Conservation (phyloP, 2,329 filamentous ascomycete species). For the Zymoseptoria pseudotritici region DNA sequence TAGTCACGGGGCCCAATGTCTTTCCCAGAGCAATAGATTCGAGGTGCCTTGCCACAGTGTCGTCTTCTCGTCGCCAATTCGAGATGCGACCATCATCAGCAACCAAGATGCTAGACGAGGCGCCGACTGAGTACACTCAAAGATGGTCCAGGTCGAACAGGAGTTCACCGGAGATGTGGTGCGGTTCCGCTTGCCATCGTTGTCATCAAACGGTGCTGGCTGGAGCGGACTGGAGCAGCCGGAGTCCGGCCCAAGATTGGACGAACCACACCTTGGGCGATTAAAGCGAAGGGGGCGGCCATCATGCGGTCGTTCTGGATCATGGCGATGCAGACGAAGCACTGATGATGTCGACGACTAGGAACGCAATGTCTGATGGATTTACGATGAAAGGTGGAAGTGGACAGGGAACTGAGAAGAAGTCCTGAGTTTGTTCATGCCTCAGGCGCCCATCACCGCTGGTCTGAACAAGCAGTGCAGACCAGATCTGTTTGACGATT, state of each 20-base stretch:
- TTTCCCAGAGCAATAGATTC: too few relatives aligned
- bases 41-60: too few relatives aligned
- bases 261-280: not conserved
- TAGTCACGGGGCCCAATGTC: not conserved
- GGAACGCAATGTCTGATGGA: too few relatives aligned
- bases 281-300: too few relatives aligned
- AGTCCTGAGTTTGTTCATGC: not conserved
- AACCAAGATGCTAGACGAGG: too few relatives aligned
- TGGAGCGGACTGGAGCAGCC: not conserved
- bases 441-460: not conserved
- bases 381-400: too few relatives aligned
- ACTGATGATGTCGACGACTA: too few relatives aligned
- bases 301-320: not conserved
- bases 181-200: not conserved
- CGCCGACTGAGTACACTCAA: not conserved
- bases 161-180: not conserved
- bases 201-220: not conserved
- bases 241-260: not conserved
- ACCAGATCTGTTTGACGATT: too few relatives aligned
- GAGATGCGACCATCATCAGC: too few relatives aligned
- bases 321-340: not conserved
- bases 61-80: too few relatives aligned
- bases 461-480: not conserved
- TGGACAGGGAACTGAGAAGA: too few relatives aligned
- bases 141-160: not conserved